phyloP scores from a whole-genome alignment of 208 protist genomes.

The Leishmania turanica region DNA sequence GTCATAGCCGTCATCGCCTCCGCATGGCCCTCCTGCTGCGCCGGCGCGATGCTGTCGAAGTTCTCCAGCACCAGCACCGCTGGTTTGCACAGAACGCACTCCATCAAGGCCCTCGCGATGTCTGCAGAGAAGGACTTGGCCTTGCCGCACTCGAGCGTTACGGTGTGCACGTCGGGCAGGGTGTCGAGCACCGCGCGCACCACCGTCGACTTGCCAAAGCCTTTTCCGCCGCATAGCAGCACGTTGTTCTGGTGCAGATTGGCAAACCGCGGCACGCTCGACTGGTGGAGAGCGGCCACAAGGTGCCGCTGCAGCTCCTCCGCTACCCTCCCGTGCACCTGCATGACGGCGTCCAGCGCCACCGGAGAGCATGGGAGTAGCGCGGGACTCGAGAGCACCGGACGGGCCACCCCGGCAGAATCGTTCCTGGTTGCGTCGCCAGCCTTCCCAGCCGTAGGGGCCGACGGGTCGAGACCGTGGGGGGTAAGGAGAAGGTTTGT shows the following conservation, averaged over 20 bases:
- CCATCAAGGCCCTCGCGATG: constrained; percentile 51
- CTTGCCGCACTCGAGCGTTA: constrained; percentile 64
- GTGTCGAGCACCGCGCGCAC: constrained; percentile 47
- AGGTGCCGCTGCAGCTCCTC: constrained; percentile 56
- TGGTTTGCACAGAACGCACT: constrained; percentile 79
- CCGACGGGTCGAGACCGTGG: constrained; percentile 13
- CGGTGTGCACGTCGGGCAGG: constrained; percentile 50
- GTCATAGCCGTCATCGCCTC: constrained; percentile 64
- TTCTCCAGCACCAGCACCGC: constrained; percentile 87
- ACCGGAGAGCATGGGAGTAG: not conserved
- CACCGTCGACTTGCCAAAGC: constrained; percentile 84
- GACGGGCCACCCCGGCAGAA: not conserved
- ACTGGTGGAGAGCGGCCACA: constrained; percentile 32
- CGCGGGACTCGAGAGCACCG: not conserved
- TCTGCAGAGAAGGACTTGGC: constrained; percentile 44
- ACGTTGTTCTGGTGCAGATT: constrained; percentile 58
- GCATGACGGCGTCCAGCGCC: constrained; percentile 39
- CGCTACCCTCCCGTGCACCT: constrained; percentile 57
- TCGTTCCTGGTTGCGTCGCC: not conserved
- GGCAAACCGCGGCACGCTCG: constrained; percentile 21
- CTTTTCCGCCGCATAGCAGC: constrained; percentile 79
- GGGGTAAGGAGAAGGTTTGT: constrained; percentile 76
- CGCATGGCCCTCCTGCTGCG: constrained; percentile 73
- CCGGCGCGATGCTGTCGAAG: constrained; percentile 80
- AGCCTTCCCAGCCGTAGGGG: not conserved